Base-by-base conservation (phyloP, 1,284 basidiomycete genomes). In the Apiotrichum gracile region DNA sequence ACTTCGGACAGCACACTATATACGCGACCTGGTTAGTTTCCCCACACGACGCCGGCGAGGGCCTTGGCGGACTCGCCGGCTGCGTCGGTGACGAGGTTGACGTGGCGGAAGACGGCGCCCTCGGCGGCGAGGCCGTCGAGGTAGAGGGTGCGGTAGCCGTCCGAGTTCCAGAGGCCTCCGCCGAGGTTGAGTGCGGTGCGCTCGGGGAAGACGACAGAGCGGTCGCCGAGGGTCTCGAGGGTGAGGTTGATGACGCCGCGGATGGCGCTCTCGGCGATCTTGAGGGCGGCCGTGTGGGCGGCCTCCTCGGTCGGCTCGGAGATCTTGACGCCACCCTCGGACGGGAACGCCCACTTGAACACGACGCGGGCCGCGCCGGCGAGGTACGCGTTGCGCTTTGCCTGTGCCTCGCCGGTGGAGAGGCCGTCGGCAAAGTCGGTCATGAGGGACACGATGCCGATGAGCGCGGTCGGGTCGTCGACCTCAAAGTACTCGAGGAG, bases 261-360 rank as follows among this genome's bases (percentile, higher is more conserved):
- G 22, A 68, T 57, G 3, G 65, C 58, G 21, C 35, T 54, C 6
- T 49, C 38, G 21, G 63, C 65, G 5, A 72, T 52, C 4, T 24
- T n/a, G 14, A 65, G 50, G 9, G 70, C 70, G 41, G 62, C 62
- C 10, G 21, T 31, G 27, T 61, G 64, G 21, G 55, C 54, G 10
- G 35, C 51, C 47, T 51, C 8, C 38, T 57, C 51, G 31, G 31
- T 22, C 16, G 46, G 39, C 21, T 52, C 41, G 33, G 52, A 25
- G 51, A 52, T 33, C 2, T 27, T 37, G 5, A 48, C 48, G n/a
- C 53, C 55, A 14, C 44, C 34, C 34, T 66, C 65, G 10, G 60
- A 58, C 6, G 66, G 66, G 49, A 70, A 72, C 9, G 70, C 70
- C 63, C 64, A 68, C 35, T 60, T 51, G 38, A 72, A 61, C 6